A percentile compares a stretch with the other conserved stretches of the same genome.
These are phyloP conservation scores for Raffaelea deltoideospora DNA, from an alignment of 2,329 filamentous ascomycete species.

Conservation along the genomic window DNA sequence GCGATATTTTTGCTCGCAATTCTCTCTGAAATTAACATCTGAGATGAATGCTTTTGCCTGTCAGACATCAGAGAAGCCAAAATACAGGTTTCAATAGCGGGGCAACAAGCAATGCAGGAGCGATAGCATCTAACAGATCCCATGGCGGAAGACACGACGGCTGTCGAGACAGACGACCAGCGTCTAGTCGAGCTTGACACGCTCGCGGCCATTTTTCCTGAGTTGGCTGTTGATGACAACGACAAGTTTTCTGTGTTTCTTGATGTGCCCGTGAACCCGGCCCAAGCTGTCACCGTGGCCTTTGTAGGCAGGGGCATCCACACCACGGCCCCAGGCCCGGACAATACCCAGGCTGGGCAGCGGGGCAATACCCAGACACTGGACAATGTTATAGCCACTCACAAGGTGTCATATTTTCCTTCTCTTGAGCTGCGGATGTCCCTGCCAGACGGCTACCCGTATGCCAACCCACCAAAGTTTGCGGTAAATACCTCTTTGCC, in stretches of 20 bases:
- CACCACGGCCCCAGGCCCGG: not conserved
- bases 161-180: no score
- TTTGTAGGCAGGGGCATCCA: constrained; percentile 27
- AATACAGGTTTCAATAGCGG: no score
- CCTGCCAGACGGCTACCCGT: constrained; percentile 44
- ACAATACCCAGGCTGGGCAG: no score
- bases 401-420: constrained; percentile 41
- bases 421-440: constrained; percentile 36
- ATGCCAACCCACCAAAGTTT: constrained; percentile 32
- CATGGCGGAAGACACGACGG: no score
- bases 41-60: no score
- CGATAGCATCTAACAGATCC: no score
- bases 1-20: no score
- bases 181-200: constrained; percentile 44
- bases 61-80: no score
- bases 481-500: constrained; percentile 26
- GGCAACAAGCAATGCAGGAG: no score
- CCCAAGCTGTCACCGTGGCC: constrained; percentile 37
- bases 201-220: constrained; percentile 51
- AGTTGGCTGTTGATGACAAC: constrained; percentile 32
- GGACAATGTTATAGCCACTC: constrained; percentile 31
- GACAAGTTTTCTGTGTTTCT: constrained; percentile 36
- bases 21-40: no score
- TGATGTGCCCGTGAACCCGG: constrained; percentile 41
- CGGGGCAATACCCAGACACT: no score